Evolutionary conservation across 2,329 filamentous ascomycete species (phyloP), one percentile per base, ranked within the genome.

Genomic region (Phyllosticta citrichinensis): DNA sequence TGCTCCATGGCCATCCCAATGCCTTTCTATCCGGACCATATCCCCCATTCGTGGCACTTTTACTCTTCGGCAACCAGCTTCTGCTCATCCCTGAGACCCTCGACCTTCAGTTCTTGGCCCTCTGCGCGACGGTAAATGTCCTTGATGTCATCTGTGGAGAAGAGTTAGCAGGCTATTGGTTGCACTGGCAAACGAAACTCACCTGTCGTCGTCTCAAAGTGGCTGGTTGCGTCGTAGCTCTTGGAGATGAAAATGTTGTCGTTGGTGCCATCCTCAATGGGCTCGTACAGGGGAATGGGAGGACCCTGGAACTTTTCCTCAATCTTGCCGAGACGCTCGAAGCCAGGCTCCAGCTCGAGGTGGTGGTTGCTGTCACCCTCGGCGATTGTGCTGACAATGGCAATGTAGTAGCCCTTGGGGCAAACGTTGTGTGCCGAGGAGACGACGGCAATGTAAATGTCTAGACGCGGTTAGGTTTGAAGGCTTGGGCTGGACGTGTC

Each of bases 391-490:
- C 91, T 96, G 66, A 99, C 93, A 64, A 97, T 99, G 69, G 94
- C 94, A 68, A 99, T 91, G 81, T 95, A 99, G 84, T 97, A 97
- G 64, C 93, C 93, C 83, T 96, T 96, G 70, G 95, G 94, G 80
- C 93, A 97, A 68, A 99, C 95, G 70, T 96, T 97, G 81, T 99
- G 95, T 47, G 92, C 90, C 50, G 90, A 91, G 1, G 92, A 97
- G 63, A 99, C 91, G 74, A 94, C 89, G 62, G 94, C 93, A 72
- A 99, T 87, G 82, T 99, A 99, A 71, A 99, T 92, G 72, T 97
- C 91, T 94, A 65, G 8, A 22, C 3, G 11, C 52, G 33, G 63
- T 72, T 19, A 68, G 60, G 24, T 11, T 11, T 6, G 24, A 24
- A n/a, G 9, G 12, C 10, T 19, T 11, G 17, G 8, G 30, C 3